These are phyloP conservation scores for Trypanosoma avium DNA, from an alignment of 208 protist genomes.

Conservation along the genomic window DNA sequence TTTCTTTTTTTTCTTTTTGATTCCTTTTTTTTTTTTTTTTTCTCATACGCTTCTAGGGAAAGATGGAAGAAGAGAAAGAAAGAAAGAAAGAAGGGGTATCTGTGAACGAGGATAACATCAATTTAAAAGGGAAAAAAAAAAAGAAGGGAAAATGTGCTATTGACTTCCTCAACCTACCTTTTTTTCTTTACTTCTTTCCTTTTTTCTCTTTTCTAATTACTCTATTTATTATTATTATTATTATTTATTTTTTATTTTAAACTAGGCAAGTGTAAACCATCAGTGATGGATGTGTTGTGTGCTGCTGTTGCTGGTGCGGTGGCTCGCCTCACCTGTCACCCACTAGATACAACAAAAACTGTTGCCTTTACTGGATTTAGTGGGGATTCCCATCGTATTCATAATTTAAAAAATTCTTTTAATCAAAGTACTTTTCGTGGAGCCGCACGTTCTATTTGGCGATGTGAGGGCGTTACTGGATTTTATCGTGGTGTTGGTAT, in stretches of 20 bases:
- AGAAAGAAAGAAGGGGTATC: background rate
- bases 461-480: slow-evolving; percentile 51
- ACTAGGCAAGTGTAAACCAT: background rate
- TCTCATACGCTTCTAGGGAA: no score
- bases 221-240: slow-evolving; percentile 13
- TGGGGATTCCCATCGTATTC: slow-evolving; percentile 18
- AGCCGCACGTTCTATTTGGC: slow-evolving; percentile 39
- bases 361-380: slow-evolving; percentile 74
- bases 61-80: background rate
- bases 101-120: background rate
- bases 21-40: no score
- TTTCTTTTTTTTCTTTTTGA: no score
- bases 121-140: no score
- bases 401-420: background rate
- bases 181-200: slow-evolving; percentile 9
- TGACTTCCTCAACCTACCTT: background rate
- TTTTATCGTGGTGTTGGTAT: slow-evolving; percentile 87
- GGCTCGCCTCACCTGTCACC: slow-evolving; percentile 69
- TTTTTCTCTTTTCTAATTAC: no score
- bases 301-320: slow-evolving; percentile 60
- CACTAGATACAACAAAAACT: slow-evolving; percentile 85
- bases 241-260: slow-evolving; percentile 4
- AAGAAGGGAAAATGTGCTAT: no score
- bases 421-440: slow-evolving; percentile 11
- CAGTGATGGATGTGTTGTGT: slow-evolving; percentile 48